A percentile compares a stretch with the other conserved stretches of the same genome.
These are phyloP conservation scores for Fremontodendron californicum DNA, from an alignment of 345 rosid species.

Conservation along the genomic window DNA sequence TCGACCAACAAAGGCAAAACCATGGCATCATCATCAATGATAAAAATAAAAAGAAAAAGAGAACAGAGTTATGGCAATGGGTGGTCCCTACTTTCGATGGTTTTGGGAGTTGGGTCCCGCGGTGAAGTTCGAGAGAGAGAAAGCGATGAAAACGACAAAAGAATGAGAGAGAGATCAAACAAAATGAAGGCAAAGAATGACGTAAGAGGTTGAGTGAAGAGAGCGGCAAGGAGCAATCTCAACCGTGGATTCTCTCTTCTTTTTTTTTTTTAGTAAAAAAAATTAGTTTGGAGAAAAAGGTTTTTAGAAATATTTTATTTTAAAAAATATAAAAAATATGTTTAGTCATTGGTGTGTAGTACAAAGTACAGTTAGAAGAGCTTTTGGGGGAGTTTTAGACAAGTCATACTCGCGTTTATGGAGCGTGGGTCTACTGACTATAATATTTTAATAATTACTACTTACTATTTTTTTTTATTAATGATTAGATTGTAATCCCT, in stretches of 20 bases:
- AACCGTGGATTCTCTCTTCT: constrained; percentile 22
- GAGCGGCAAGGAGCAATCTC: neutral
- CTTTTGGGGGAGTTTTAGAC: neutral
- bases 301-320: too few relatives aligned
- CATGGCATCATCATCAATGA: neutral
- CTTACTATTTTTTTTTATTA: neutral
- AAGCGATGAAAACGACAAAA: constrained; percentile 13
- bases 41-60: neutral
- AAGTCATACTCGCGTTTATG: neutral
- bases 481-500: neutral
- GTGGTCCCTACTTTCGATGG: constrained; percentile 18
- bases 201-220: constrained; percentile 12
- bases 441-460: neutral
- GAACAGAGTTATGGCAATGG: neutral
- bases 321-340: neutral
- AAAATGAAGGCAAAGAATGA: constrained; percentile 14
- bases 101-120: constrained; percentile 16
- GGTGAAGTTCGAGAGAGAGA: constrained; percentile 4
- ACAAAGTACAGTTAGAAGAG: neutral
- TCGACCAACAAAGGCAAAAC: neutral
- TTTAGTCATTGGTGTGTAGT: neutral
- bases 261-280: neutral
- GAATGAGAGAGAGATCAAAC: neutral
- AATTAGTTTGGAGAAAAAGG: neutral
- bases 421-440: constrained; percentile 14